Evolutionary conservation across 2,329 filamentous ascomycete species (phyloP), one percentile per base, ranked within the genome.

Genomic region (Botryosphaeria dothidea): DNA sequence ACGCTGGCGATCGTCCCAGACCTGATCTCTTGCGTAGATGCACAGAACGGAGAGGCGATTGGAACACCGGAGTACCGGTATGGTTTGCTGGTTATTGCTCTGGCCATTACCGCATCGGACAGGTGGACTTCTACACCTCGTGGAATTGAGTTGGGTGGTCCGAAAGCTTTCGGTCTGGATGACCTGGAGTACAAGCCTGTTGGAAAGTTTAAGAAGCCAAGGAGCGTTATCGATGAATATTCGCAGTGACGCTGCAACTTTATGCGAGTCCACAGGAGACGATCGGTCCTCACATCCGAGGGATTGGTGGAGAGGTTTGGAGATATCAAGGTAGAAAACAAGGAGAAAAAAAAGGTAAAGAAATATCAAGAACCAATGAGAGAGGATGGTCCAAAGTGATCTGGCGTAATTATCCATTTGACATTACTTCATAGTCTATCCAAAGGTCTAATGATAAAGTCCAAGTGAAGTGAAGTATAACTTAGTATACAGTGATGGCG

Each of bases 41-140:
- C 79, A 25, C 62, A 64, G 29, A 82, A 81, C 45, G 82, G 83
- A 3, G 78, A 80, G 66, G 81, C 80, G 1, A 75, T 86, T 6
- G 84, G 84, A 3, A 82, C 84, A 45, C 84, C 83, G 1, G 84
- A 86, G 69, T 86, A 83, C 72, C 77, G 82, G 52, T 86, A 85
- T 66, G 84, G 84, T 1, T 74, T 83, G 51, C 72, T 81, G 46
- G 84, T 86, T 0, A 78, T 80, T 0, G 83, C 87, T 0, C 71
- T 87, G 49, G 85, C 82, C 0, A 84, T 86, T 29, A 82, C 83
- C 0, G 84, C 83, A 64, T 84, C 82, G 48, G 83, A 83, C 6
- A 76, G 81, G 43, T 87, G 85, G 84, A 85, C 81, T 0, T 78
- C 80, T 43, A 83, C 82, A 2, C 70, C 76, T 15, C 74, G 76